A percentile compares a stretch with the other conserved stretches of the same genome.
phyloP scores from a whole-genome alignment of 2,329 filamentous ascomycete genomes.

The Beauveria medogensis region DNA sequence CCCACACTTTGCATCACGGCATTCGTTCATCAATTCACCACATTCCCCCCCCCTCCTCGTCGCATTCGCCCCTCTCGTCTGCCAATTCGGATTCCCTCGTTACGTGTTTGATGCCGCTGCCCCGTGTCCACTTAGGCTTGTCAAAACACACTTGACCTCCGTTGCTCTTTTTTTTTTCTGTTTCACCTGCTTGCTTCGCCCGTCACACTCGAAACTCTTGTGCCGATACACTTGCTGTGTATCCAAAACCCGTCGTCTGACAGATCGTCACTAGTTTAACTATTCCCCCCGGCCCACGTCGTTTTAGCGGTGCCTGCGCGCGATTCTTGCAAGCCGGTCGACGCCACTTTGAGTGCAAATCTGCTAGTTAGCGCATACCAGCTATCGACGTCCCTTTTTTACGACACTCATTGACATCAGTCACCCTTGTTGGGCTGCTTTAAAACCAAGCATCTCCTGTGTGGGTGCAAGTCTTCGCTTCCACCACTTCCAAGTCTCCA shows the following conservation, averaged over 20 bases:
- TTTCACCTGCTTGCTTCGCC: background rate
- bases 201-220: slow-evolving; percentile 1
- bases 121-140: background rate
- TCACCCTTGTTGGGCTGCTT: background rate
- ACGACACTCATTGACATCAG: background rate
- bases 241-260: slow-evolving; percentile 10
- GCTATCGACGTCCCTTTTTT: background rate
- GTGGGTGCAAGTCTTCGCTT: background rate
- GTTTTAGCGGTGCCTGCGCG: background rate
- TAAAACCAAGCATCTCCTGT: background rate
- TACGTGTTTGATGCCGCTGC: background rate
- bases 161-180: background rate
- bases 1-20: background rate
- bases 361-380: slow-evolving; percentile 2
- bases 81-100: background rate
- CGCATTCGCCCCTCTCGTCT: too few relatives aligned
- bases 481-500: background rate
- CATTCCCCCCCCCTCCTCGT: background rate
- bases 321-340: slow-evolving; percentile 10
- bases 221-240: slow-evolving; percentile 1
- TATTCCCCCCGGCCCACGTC: background rate
- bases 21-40: background rate
- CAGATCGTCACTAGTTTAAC: slow-evolving; percentile 8
- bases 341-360: slow-evolving; percentile 1
- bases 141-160: background rate